Conservation (phyloP, 176 grass and related monocot genomes). For the Neostapfia colusana region DNA sequence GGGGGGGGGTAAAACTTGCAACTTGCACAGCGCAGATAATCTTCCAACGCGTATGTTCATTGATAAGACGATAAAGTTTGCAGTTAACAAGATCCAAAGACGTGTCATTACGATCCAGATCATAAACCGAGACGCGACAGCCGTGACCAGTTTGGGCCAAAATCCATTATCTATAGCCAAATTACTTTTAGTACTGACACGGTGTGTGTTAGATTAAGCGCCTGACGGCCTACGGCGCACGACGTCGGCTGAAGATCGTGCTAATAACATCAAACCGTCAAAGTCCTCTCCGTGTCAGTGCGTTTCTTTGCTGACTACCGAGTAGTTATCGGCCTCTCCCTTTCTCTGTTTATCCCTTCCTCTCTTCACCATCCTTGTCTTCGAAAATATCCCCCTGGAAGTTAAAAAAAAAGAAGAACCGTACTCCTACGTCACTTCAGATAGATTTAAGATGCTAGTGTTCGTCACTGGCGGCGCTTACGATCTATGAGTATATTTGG, state of each 20-base stretch:
- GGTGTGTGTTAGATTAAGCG: not conserved
- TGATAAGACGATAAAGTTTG: conserved; percentile 9
- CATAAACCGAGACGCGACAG: not conserved
- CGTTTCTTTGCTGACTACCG: not conserved
- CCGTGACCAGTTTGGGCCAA: conserved; percentile 6
- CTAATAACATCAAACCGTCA: not conserved
- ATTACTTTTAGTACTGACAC: not conserved
- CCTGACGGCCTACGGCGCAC: conserved; percentile 14
- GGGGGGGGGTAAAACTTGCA: not conserved
- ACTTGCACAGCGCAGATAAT: conserved; percentile 7
- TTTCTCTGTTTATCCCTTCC: not conserved
- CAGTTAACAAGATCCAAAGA: not conserved
- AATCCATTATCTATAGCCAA: not conserved
- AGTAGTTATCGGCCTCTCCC: conserved; percentile 3
- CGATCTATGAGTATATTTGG: not conserved
- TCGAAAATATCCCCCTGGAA: conserved; percentile 30
- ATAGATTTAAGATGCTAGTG: conserved; percentile 14
- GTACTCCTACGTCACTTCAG: not conserved
- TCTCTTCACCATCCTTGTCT: conserved; percentile 23
- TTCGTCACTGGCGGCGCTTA: conserved; percentile 27
- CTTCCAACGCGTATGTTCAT: not conserved
- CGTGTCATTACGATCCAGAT: not conserved
- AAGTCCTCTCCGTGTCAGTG: not conserved
- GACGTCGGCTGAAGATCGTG: conserved; percentile 3
- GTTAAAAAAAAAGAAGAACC: not conserved